These are phyloP conservation scores for Gamsiella multidivaricata DNA, from an alignment of 192 early-diverging fungal species.

Conservation along the genomic window DNA sequence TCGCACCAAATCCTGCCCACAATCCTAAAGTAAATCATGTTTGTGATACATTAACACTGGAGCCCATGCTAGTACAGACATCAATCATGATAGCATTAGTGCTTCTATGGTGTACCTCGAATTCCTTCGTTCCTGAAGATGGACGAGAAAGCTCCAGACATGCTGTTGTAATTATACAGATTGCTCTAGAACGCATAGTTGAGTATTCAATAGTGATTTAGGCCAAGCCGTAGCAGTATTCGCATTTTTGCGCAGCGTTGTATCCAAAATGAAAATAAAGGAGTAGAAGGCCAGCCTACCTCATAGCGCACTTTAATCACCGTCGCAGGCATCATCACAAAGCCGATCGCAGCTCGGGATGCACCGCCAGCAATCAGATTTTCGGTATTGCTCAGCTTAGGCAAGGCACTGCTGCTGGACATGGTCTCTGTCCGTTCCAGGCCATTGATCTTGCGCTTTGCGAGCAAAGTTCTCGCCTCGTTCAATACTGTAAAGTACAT, in stretches of 20 bases:
- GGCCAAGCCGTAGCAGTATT: too few relatives aligned
- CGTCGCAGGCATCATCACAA: conserved; percentile 94
- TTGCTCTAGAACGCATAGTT: conserved; percentile 80
- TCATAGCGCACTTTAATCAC: conserved; percentile 93
- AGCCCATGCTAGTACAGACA: neutral
- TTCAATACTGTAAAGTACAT: conserved; percentile 79
- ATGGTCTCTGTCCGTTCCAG: conserved; percentile 7
- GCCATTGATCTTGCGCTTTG: conserved; percentile 49
- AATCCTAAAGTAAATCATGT: conserved; percentile 61
- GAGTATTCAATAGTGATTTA: too few relatives aligned
- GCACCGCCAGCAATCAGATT: conserved; percentile 78
- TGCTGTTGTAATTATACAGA: conserved; percentile 82
- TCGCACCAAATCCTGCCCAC: conserved; percentile 89
- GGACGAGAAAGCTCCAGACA: conserved; percentile 69
- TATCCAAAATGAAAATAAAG: too few relatives aligned
- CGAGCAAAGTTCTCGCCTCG: conserved; percentile 67
- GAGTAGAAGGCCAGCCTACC: too few relatives aligned
- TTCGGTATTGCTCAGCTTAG: conserved; percentile 66
- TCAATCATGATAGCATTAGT: neutral
- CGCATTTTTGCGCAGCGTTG: too few relatives aligned
- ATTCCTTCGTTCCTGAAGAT: conserved; percentile 79
- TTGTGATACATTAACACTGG: neutral
- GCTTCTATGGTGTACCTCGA: conserved; percentile 52
- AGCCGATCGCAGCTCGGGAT: conserved; percentile 80
- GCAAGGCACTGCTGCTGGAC: conserved; percentile 28